Evolutionary conservation across 1,284 basidiomycete genomes (phyloP).

Genomic region (Malassezia psittaci): DNA sequence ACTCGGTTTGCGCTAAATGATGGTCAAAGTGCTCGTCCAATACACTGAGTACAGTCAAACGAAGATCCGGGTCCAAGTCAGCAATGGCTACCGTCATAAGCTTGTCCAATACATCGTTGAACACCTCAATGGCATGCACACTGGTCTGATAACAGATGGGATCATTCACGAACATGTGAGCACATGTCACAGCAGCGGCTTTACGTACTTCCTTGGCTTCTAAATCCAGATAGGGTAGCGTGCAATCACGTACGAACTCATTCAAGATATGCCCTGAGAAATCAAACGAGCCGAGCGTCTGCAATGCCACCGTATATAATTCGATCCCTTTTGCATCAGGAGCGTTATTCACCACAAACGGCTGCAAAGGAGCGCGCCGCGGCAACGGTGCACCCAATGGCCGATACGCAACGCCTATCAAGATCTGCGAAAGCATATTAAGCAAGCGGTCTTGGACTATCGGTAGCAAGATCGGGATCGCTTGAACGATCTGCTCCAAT

Average conservation of each 20-base stretch:
- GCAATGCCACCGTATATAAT: slow-evolving; percentile 71
- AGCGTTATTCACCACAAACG: slow-evolving; percentile 15
- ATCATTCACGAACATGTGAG: slow-evolving; percentile 76
- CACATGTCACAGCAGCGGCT: slow-evolving; percentile 86
- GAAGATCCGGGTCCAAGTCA: slow-evolving; percentile 57
- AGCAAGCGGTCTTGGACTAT: slow-evolving; percentile 70
- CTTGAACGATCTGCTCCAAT: slow-evolving; percentile 70
- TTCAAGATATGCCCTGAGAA: slow-evolving; percentile 79
- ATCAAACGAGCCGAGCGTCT: slow-evolving; percentile 82
- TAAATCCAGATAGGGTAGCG: slow-evolving; percentile 86
- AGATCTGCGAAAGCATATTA: slow-evolving; percentile 37
- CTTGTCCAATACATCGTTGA: slow-evolving; percentile 95
- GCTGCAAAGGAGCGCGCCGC: slow-evolving; percentile 17
- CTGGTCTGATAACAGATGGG: slow-evolving; percentile 94
- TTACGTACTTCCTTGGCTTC: slow-evolving; percentile 79
- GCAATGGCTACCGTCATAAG: slow-evolving; percentile 92
- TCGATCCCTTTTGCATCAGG: slow-evolving; percentile 57
- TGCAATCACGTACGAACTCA: slow-evolving; percentile 87
- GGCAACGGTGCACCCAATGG: slow-evolving; percentile 36
- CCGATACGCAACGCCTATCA: slow-evolving; percentile 41
- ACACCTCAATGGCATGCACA: slow-evolving; percentile 91
- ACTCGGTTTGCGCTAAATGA: slow-evolving; percentile 96
- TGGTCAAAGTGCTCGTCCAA: slow-evolving; percentile 92
- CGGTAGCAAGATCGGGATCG: slow-evolving; percentile 80
- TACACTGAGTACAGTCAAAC: slow-evolving; percentile 61